phyloP scores from a whole-genome alignment of 306 rosid genomes.

The Fragaria vesca region DNA sequence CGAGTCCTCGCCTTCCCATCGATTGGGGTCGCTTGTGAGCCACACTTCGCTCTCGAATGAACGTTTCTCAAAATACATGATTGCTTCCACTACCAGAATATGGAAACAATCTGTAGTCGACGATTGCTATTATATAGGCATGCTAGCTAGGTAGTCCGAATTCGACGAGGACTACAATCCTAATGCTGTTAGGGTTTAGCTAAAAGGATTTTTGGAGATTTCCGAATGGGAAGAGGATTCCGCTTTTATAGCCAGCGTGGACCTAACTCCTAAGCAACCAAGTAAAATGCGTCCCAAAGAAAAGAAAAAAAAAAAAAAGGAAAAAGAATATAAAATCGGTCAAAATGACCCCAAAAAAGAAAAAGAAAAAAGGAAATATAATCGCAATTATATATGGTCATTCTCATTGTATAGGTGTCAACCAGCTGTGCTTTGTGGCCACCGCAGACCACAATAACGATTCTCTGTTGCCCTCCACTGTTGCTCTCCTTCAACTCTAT shows the following conservation, averaged over 20 bases:
- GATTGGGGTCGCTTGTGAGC: background rate
- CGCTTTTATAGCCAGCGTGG: too few relatives aligned
- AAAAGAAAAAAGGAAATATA: too few relatives aligned
- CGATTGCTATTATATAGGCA: background rate
- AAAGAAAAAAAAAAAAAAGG: too few relatives aligned
- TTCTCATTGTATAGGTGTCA: constrained; percentile 26
- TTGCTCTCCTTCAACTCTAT: constrained; percentile 26
- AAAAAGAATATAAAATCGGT: too few relatives aligned
- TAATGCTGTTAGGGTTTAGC: too few relatives aligned
- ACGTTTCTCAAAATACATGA: background rate
- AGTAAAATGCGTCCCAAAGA: too few relatives aligned
- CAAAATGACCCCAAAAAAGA: too few relatives aligned
- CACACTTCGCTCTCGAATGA: background rate
- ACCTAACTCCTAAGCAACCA: too few relatives aligned
- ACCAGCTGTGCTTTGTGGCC: background rate
- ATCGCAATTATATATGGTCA: background rate
- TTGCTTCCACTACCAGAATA: background rate
- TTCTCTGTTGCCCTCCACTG: background rate
- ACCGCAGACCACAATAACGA: background rate
- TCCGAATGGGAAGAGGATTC: too few relatives aligned
- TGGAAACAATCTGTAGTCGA: background rate
- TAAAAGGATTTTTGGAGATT: too few relatives aligned
- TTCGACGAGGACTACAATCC: too few relatives aligned
- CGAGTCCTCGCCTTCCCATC: background rate
- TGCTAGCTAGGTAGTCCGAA: too few relatives aligned